Evolutionary conservation across 2,329 filamentous ascomycete genomes (phyloP).

Genomic region (Botrytis fragariae): DNA sequence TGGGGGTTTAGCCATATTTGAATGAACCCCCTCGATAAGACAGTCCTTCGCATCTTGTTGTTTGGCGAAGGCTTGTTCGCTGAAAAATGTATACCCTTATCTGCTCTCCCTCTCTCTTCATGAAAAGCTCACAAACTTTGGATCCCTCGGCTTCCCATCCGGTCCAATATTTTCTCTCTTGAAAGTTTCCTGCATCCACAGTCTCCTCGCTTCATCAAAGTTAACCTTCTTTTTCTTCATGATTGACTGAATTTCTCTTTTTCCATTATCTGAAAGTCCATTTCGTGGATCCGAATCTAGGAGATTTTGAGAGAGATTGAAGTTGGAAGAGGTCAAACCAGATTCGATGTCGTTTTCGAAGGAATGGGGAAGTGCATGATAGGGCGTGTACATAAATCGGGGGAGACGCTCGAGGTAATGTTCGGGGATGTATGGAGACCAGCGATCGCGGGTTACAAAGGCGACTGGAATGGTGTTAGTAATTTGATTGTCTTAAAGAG

Average conservation of each 20-base stretch:
- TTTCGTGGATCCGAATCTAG: slow-evolving; percentile 73
- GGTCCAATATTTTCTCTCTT: slow-evolving; percentile 82
- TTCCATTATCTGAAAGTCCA: slow-evolving; percentile 77
- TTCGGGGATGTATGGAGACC: slow-evolving; percentile 61
- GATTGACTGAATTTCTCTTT: slow-evolving; percentile 79
- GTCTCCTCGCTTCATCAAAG: slow-evolving; percentile 87
- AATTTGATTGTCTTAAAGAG: slow-evolving; percentile 18
- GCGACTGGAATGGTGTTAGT: slow-evolving; percentile 49
- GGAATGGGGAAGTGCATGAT: slow-evolving; percentile 71
- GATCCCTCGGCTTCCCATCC: slow-evolving; percentile 84
- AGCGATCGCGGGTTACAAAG: slow-evolving; percentile 76
- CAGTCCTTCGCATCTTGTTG: not conserved
- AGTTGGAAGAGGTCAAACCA: slow-evolving; percentile 77
- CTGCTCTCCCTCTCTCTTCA: slow-evolving; percentile 18
- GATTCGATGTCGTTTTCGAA: slow-evolving; percentile 86
- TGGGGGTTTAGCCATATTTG: not conserved
- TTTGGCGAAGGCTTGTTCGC: not conserved
- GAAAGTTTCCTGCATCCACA: slow-evolving; percentile 84
- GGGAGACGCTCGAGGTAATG: slow-evolving; percentile 45
- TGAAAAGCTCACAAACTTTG: slow-evolving; percentile 89
- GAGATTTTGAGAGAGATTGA: slow-evolving; percentile 80
- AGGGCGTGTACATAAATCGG: slow-evolving; percentile 59
- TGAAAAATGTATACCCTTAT: not conserved
- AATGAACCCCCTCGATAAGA: not conserved
- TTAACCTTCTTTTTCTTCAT: slow-evolving; percentile 82